Base-by-base conservation (phyloP, 345 rosid genomes). In the Lumnitzera littorea region DNA sequence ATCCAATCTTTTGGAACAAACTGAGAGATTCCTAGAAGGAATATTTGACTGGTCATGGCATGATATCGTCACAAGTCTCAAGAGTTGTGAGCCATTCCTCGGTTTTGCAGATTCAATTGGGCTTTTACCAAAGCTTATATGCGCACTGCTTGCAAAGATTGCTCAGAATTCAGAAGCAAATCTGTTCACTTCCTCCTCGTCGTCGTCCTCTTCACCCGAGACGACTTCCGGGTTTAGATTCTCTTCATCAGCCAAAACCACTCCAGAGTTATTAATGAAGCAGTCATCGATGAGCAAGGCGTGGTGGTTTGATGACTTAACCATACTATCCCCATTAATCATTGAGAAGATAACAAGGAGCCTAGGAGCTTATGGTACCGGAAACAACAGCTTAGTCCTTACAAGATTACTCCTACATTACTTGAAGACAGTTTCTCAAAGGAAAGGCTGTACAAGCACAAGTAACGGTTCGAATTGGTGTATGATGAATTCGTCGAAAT, bases 261-360 rank as follows among this genome's bases (percentile, higher is more conserved):
- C 73, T 9, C 71, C 82, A 5, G 70, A 66, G 10, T 63, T 72
- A 20, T 63, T 72, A 20, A 48, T 23, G 27, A 75, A 70, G 51
- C 79, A 68, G 15, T 63, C 65, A 25, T 65, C 74, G 25, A 57
- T 76, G 63, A 65, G 74, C 59, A 80, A 79, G 50, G 78, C 70
- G 43, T 90, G 97, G 95, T 90, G 97, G 95, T 90, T 90, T 46
- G 80, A 85, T 15, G 95, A 79, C 60, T 43, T 87, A 67, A 50
- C 84, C 4, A 29, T 46, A 29, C 71, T 90, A 15, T 67, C 88
- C 10, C 90, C 95, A 11, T 49, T 57, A 48, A 72, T 74, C 11
- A 73, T 87, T 3, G 79, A 63, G 46, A 90, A 67, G 70, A 17
- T 90, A 25, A 66, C 82, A 24, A 76, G 67, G 65, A 80, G 64